Base-by-base conservation (phyloP, 208 protist genomes). In the Endotrypanum monterogeii region DNA sequence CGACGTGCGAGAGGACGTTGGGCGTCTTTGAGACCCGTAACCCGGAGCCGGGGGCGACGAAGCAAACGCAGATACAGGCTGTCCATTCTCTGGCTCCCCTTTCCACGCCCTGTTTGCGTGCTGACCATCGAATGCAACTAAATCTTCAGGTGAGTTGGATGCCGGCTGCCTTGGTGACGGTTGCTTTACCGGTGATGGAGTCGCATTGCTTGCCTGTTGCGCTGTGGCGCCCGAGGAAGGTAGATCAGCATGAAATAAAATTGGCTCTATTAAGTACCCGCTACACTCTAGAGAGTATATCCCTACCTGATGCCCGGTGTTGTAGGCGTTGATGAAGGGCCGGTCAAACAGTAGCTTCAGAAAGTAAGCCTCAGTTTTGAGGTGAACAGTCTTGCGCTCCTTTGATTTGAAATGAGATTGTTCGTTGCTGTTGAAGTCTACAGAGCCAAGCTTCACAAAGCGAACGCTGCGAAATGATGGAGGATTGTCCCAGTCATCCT, bases 361-460 rank as follows among this genome's bases (percentile, higher is more conserved):
- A 70, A 94, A 96, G 66, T 96, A 94, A 9, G 93, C 91, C 73
- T 88, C 80, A 0, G 84, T 88, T 32, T 92, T 83, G 9, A 98
- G 72, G 74, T 98, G 90, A 6, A 98, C 89, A 8, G 93, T 98
- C 68, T 97, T 98, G 51, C 91, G 85, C 76, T 98, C 94, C 68
- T 94, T 93, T n/a, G 85, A 82, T 46, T 82, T 83, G 83, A 88
- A 94, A 23, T 89, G 69, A 3, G 89, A 91, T 35, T 93, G 86
- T 56, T 95, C 84, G 72, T 96, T 96, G 73, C 73, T 86, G 73
- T 86, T 94, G 65, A 98, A 95, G 32, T 91, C 83, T 6, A 97
- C 87, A 30, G 83, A 76, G 9, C 94, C 94, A 0, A 98, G 85
- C 69, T 94, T 93, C 11, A 82, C 79, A 69, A 95, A 97, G 30